Evolutionary conservation across 345 rosid species (phyloP).

Genomic region (Hypericum perforatum): DNA sequence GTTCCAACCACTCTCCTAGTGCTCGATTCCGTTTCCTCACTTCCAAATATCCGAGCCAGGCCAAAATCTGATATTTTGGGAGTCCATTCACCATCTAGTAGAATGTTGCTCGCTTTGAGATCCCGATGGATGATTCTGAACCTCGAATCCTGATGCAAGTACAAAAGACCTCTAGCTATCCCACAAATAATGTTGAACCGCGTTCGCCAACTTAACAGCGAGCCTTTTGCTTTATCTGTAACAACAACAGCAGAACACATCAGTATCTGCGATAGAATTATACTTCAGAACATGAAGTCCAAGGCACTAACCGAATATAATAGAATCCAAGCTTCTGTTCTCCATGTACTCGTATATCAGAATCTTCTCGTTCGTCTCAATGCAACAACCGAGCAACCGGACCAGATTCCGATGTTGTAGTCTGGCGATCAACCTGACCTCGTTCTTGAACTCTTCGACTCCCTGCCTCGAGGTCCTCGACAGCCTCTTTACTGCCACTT

Average conservation of each 20-base stretch:
- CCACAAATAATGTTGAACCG: slow-evolving; percentile 60
- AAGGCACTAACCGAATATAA: slow-evolving; percentile 48
- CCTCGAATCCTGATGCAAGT: slow-evolving; percentile 78
- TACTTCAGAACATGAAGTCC: neutral
- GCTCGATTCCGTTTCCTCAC: slow-evolving; percentile 53
- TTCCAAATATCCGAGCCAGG: slow-evolving; percentile 72
- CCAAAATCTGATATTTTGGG: slow-evolving; percentile 84
- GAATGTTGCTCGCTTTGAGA: slow-evolving; percentile 67
- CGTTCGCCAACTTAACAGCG: slow-evolving; percentile 42
- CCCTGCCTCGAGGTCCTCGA: slow-evolving; percentile 67
- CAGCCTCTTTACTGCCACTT: slow-evolving; percentile 72
- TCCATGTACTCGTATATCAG: slow-evolving; percentile 84
- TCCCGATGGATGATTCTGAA: slow-evolving; percentile 75
- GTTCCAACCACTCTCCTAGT: slow-evolving; percentile 69
- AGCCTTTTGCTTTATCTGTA: slow-evolving; percentile 38
- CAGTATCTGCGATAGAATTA: slow-evolving; percentile 1
- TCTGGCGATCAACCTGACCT: slow-evolving; percentile 65
- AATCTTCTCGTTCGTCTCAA: slow-evolving; percentile 60
- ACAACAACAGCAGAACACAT: neutral
- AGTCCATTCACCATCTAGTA: slow-evolving; percentile 53
- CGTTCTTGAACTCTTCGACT: slow-evolving; percentile 72
- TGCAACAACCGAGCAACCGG: slow-evolving; percentile 57
- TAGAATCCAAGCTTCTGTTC: slow-evolving; percentile 56
- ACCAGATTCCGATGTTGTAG: slow-evolving; percentile 81
- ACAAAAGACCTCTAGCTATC: slow-evolving; percentile 65